phyloP scores from a whole-genome alignment of 2,329 filamentous ascomycete genomes.

The Xylariaceae sp. region DNA sequence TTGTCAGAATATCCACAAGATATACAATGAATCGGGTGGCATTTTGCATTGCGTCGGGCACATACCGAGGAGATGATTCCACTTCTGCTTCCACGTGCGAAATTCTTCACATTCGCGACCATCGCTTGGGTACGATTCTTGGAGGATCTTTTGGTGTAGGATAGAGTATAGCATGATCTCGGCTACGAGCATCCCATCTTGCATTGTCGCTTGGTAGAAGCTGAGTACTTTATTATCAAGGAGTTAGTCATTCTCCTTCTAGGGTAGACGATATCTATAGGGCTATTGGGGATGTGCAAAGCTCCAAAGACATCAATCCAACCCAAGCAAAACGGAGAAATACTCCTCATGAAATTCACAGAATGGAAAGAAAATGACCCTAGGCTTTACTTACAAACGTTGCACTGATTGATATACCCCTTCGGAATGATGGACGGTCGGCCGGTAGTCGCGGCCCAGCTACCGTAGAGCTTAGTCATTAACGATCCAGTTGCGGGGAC shows the following conservation, averaged over 20 bases:
- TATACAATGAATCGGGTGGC: too few species aligned
- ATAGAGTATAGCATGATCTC: constrained; percentile 48
- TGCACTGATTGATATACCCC: constrained; percentile 49
- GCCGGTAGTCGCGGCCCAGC: constrained; percentile 51
- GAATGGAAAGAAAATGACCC: background rate
- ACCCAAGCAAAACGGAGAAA: background rate
- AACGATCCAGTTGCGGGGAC: background rate
- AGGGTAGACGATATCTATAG: background rate
- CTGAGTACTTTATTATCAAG: constrained; percentile 39
- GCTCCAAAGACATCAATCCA: too few species aligned
- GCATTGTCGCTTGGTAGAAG: constrained; percentile 50
- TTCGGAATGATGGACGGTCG: constrained; percentile 47
- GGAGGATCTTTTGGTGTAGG: constrained; percentile 45
- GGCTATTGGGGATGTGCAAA: background rate
- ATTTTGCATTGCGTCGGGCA: background rate
- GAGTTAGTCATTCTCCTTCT: background rate
- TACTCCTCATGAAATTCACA: background rate
- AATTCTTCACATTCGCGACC: constrained; percentile 45
- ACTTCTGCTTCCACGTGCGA: constrained; percentile 44
- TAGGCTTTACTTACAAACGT: constrained; percentile 34
- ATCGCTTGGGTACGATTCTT: constrained; percentile 41
- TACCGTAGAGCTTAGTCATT: constrained; percentile 26
- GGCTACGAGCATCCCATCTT: constrained; percentile 49
- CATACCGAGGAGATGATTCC: constrained; percentile 45
- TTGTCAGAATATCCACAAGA: constrained; percentile 13